These are phyloP conservation scores for Fusarium sambucinum DNA, from an alignment of 2,329 filamentous ascomycete genomes.

Conservation along the genomic window DNA sequence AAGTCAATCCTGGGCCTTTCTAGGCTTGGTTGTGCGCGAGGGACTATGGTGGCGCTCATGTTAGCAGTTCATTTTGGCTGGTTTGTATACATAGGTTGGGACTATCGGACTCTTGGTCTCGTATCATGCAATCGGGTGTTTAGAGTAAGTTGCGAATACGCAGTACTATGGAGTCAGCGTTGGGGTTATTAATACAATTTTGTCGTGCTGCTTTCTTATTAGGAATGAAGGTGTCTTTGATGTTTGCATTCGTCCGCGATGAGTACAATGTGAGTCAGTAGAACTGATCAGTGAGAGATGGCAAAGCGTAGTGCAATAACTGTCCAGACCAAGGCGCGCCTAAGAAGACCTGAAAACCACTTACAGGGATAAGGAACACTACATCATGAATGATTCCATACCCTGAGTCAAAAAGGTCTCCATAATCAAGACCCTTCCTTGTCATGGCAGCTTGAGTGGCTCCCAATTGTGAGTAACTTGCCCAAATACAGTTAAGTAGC, in stretches of 20 bases:
- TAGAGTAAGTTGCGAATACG: conserved; percentile 30
- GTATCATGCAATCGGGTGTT: conserved; percentile 39
- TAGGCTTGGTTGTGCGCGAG: conserved; percentile 1
- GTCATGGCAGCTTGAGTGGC: conserved; percentile 13
- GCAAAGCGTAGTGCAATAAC: not conserved
- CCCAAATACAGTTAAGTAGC: conserved; percentile 19
- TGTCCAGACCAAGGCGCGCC: not conserved
- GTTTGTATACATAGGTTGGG: conserved; percentile 45
- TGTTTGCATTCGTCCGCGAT: not conserved
- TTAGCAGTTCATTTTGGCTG: conserved; percentile 43
- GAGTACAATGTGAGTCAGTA: conserved; percentile 2
- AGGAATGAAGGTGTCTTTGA: not conserved
- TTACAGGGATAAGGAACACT: conserved; percentile 2
- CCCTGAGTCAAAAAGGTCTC: conserved; percentile 15
- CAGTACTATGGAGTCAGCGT: conserved; percentile 9
- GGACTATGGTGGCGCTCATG: conserved; percentile 42
- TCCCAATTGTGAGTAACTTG: conserved; percentile 18
- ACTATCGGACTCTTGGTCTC: conserved; percentile 24
- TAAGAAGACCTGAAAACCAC: not conserved
- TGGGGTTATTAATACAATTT: not conserved
- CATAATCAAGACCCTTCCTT: conserved; percentile 3
- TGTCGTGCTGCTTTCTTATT: not conserved
- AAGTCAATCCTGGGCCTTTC: not conserved
- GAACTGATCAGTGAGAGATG: not conserved
- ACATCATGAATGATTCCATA: conserved; percentile 14